Evolutionary conservation across 306 rosid genomes (phyloP).

Genomic region (Betula pendula): DNA sequence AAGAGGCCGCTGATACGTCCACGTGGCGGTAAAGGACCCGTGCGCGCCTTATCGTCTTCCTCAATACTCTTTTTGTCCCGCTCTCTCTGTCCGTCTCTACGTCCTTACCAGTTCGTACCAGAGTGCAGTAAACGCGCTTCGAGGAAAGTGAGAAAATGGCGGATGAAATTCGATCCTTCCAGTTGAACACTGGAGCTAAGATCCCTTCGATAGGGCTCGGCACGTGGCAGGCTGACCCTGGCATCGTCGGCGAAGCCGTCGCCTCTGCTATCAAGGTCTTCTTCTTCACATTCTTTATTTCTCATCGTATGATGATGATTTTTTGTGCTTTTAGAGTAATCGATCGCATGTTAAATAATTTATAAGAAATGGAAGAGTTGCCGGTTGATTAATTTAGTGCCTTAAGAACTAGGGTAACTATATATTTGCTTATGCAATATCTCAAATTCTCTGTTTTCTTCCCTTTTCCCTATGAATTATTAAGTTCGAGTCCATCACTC

Average conservation of each 20-base stretch:
- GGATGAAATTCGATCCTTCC: slow-evolving; percentile 24
- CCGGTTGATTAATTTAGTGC: neutral
- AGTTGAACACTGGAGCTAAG: slow-evolving; percentile 53
- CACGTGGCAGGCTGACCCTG: slow-evolving; percentile 48
- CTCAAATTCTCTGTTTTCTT: neutral
- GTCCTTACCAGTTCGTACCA: no score
- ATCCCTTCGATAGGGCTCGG: slow-evolving; percentile 65
- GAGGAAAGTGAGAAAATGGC: slow-evolving; percentile 24
- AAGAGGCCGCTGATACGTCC: no score
- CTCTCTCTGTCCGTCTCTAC: no score
- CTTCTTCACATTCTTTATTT: no score
- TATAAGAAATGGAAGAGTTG: neutral
- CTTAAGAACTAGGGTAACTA: neutral
- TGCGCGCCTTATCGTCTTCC: no score
- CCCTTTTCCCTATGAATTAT: neutral
- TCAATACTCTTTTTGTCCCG: no score
- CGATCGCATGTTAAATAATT: neutral
- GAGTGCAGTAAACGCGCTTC: no score
- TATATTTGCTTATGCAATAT: neutral
- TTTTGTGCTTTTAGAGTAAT: neutral
- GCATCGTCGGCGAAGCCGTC: slow-evolving; percentile 41
- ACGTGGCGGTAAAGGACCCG: no score
- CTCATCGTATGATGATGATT: no score
- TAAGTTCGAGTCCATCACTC: neutral
- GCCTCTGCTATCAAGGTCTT: slow-evolving; percentile 53